A percentile compares a stretch with the other conserved stretches of the same genome.
Evolutionary conservation across 2,329 filamentous ascomycete genomes (phyloP).

Genomic region (Plenodomus biglobosus): DNA sequence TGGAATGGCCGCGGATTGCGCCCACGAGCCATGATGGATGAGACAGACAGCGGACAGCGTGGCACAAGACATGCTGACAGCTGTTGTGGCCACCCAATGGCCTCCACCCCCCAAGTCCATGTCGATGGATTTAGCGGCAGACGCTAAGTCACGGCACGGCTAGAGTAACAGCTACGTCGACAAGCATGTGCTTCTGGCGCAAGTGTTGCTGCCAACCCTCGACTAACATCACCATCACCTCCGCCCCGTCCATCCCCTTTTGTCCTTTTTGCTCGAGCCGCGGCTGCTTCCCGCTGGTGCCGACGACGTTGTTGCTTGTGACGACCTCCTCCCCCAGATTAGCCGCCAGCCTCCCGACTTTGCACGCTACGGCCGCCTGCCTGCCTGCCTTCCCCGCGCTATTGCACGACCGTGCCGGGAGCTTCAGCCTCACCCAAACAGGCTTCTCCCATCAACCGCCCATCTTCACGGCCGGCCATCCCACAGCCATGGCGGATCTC

Average conservation of each 20-base stretch:
- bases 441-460: conserved; percentile 22
- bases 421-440: conserved; percentile 37
- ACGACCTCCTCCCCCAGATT: conserved; percentile 3
- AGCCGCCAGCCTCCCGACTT: conserved; percentile 29
- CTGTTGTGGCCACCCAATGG: conserved; percentile 23
- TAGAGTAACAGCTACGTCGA: conserved; percentile 15
- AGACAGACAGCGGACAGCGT: conserved; percentile 7
- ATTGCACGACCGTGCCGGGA: conserved; percentile 31
- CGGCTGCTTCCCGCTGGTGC: conserved; percentile 8
- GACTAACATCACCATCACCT: conserved; percentile 11
- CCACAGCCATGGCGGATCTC: conserved; percentile 42
- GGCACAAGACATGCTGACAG: conserved; percentile 24
- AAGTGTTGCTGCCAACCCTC: conserved; percentile 11
- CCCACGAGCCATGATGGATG: conserved; percentile 11
- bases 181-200: conserved; percentile 20
- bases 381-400: conserved; percentile 31
- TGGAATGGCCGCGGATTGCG: conserved; percentile 7
- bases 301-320: background rate
- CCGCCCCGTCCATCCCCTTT: background rate
- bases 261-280: conserved; percentile 5
- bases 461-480: conserved; percentile 21
- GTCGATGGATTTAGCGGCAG: conserved; percentile 3
- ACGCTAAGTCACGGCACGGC: conserved; percentile 11
- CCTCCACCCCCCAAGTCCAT: conserved; percentile 2
- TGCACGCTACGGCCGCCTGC: conserved; percentile 4